Conservation (phyloP, 73 alveolate species). For the Uronychia binucleata region DNA sequence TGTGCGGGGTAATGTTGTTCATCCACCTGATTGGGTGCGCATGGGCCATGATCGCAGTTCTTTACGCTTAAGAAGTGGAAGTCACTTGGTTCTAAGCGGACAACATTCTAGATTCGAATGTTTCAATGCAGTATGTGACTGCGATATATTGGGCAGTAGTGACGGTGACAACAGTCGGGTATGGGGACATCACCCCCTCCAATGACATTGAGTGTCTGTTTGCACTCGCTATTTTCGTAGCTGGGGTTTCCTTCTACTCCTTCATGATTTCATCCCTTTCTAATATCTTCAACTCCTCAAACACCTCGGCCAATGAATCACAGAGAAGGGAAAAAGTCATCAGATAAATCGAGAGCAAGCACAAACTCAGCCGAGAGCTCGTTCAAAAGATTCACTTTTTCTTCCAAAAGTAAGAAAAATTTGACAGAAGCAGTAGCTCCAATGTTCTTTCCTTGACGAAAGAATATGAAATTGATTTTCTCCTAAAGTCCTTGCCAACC, state of each 20-base stretch:
- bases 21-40: conserved; percentile 61
- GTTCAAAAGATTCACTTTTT: neutral
- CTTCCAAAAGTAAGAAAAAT: neutral
- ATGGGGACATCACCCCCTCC: conserved; percentile 74
- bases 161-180: conserved; percentile 73
- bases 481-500: conserved; percentile 37
- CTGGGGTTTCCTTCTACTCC: conserved; percentile 66
- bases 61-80: conserved; percentile 12
- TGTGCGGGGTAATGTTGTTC: conserved; percentile 29
- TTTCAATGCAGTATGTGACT: conserved; percentile 41
- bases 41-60: conserved; percentile 59
- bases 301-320: conserved; percentile 2
- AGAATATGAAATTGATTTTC: conserved; percentile 32
- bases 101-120: conserved; percentile 18
- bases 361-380: conserved; percentile 13
- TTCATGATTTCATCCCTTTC: conserved; percentile 47
- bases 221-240: conserved; percentile 25
- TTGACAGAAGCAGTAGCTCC: neutral
- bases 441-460: neutral
- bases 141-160: conserved; percentile 69
- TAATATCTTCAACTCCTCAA: conserved; percentile 10
- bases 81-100: conserved; percentile 24
- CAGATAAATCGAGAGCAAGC: conserved; percentile 1
- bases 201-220: conserved; percentile 43
- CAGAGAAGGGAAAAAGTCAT: conserved; percentile 23